Evolutionary conservation across 768 basidiomycete genomes (phyloP).

Genomic region (Podaxis rugospora): DNA sequence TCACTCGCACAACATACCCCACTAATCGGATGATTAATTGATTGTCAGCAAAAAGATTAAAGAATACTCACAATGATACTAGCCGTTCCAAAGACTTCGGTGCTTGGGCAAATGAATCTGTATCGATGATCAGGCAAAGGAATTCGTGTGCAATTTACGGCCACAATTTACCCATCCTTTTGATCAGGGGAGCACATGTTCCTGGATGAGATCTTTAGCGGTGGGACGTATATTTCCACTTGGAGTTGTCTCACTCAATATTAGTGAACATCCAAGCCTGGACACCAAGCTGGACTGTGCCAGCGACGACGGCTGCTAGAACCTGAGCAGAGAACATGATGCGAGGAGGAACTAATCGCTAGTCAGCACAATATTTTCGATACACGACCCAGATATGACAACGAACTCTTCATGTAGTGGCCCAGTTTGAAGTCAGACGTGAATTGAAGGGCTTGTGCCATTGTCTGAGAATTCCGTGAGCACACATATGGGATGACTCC

Average conservation of each 20-base stretch:
- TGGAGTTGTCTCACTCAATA: slow-evolving; percentile 25
- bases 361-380: neutral
- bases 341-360: slow-evolving; percentile 44
- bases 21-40: slow-evolving; percentile 15
- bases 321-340: slow-evolving; percentile 55
- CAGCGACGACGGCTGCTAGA: slow-evolving; percentile 51
- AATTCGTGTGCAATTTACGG: neutral
- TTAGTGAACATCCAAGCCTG: slow-evolving; percentile 63
- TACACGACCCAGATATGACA: slow-evolving; percentile 19
- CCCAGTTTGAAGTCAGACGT: slow-evolving; percentile 66
- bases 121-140: neutral
- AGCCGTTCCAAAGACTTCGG: slow-evolving; percentile 50
- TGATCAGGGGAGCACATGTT: slow-evolving; percentile 44
- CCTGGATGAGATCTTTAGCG: slow-evolving; percentile 17
- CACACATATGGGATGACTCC: neutral
- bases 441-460: slow-evolving; percentile 55
- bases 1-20: slow-evolving; percentile 25
- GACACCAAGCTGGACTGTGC: slow-evolving; percentile 62
- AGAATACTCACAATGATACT: slow-evolving; percentile 49
- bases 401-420: slow-evolving; percentile 70
- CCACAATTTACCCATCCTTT: slow-evolving; percentile 32
- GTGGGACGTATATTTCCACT: neutral
- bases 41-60: neutral
- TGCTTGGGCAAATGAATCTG: slow-evolving; percentile 48
- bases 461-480: slow-evolving; percentile 27